Evolutionary conservation across 768 basidiomycete species (phyloP), one percentile per base, ranked within the genome.

Genomic region (Podaxis sp.): DNA sequence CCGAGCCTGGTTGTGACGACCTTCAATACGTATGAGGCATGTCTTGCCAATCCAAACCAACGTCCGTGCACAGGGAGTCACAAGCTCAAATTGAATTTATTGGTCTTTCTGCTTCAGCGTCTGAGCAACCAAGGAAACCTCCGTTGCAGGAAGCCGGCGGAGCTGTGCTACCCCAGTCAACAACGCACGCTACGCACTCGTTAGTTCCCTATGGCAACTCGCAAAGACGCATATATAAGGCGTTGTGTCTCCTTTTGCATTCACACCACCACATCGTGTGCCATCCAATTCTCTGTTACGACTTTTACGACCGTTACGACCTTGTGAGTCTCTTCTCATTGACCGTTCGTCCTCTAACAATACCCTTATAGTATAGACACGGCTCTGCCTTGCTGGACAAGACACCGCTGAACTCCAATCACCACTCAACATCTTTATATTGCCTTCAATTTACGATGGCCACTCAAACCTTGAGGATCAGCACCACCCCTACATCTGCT

Each of bases 371-470:
- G 36, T 42, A 49, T 53, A 55, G 7, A 42, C 61, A 68, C 71
- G 67, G 72, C 74, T 74, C 70, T 76, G 76, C 70, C 77, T 78
- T 81, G 78, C 78, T 80, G 79, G 79, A 72, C 78, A 79, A 80
- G 78, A 76, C 76, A 76, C 73, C 72, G 74, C 74, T 76, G 70
- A 70, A 70, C 69, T 70, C 71, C 71, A 71, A 66, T 64, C 73
- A 61, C 63, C 52, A 24, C 60, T 67, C 59, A 52, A 66, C 64
- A 52, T 53, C 64, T 66, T 63, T 66, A 62, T 65, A 65, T 65
- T 59, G 52, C 59, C 49, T 66, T 57, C 51, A 57, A 4, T 22
- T 58, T 40, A 63, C 64, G 69, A 79, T 79, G 78, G 73, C 73
- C 64, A 74, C 75, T 65, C 73, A 71, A 72, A 71, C 74, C 63